Evolutionary conservation across 495 filamentous ascomycete genomes (phyloP), one percentile per base, ranked within the genome.

Genomic region (Penicillium manginii): DNA sequence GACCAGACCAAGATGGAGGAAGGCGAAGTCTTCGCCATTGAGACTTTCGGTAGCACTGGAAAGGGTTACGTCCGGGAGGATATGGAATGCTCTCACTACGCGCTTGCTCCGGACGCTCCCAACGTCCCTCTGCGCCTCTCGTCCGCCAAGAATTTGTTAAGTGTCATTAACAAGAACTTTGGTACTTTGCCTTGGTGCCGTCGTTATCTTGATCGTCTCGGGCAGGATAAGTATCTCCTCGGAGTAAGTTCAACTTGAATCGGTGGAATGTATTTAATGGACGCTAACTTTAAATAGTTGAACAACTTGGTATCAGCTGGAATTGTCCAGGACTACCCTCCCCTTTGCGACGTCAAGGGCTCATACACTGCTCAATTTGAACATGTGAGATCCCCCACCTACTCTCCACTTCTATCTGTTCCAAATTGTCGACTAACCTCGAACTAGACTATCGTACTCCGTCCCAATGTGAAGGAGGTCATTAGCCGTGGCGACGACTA

Each of bases 331-430:
- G 85, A 88, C 40, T 97, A 97, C 68, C 91, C 92, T 2, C 93
- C 93, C 19, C 80, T 97, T 46, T 86, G 87, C 58, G 93, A 97
- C 79, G 86, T 91, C 76, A 96, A 96, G 85, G 93, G 93, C 54
- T 93, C 90, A 19, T 97, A 94, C 71, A 96, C 92, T 18, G 93
- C 93, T 60, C 93, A 97, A 74, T 96, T 81, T 67, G 93, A 97
- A 82, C 93, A 97, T 81, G 91, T 94, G 78, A 82, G 89, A 77
- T 21, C 72, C 35, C 11, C 35, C 33, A 58, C 29, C 26, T 35
- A 57, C 43, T 49, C 32, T 26, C 18, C 53, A 10, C 5, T 49
- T 52, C 12, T 23, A 17, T 43, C 60, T 32, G 6, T 29, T 33
- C 75, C 58, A 76, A 71, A 62, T 46, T 35, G 18, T 18, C 29